Conservation (phyloP, 192 early-diverging fungal genomes). For the Mortierella claussenii region DNA sequence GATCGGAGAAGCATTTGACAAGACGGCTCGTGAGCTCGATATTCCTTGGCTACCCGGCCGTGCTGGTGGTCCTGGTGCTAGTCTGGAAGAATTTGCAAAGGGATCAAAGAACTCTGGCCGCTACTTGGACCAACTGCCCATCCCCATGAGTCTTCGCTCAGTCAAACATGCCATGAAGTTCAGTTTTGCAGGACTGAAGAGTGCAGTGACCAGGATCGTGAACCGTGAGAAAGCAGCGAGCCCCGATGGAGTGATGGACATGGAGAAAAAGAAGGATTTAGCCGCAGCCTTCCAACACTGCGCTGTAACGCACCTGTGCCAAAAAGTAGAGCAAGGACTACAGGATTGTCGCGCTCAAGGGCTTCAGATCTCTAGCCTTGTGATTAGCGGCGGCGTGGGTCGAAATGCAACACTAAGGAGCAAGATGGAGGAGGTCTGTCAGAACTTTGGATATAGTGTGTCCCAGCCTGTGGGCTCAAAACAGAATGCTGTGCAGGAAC, state of each 20-base stretch:
- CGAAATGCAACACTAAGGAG: conserved; percentile 71
- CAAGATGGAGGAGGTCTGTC: conserved; percentile 36
- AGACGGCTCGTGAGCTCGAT: conserved; percentile 72
- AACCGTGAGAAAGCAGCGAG: conserved; percentile 53
- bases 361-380: conserved; percentile 59
- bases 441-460: not conserved
- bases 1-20: conserved; percentile 84
- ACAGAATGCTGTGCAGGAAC: not conserved
- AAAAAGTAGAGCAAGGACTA: conserved; percentile 72
- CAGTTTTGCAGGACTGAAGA: conserved; percentile 83
- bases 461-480: too few species aligned
- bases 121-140: conserved; percentile 53
- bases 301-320: conserved; percentile 67
- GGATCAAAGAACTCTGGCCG: conserved; percentile 57
- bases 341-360: conserved; percentile 43
- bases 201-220: conserved; percentile 67
- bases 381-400: conserved; percentile 84
- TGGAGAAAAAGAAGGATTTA: conserved; percentile 57
- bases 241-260: conserved; percentile 31
- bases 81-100: conserved; percentile 70
- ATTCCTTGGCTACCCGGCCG: conserved; percentile 72
- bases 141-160: conserved; percentile 70
- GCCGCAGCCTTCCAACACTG: conserved; percentile 79
- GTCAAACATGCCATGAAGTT: conserved; percentile 64
- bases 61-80: conserved; percentile 75